Percentiles rank a stretch among this genome's conserved stretches.
phyloP scores from a whole-genome alignment of 495 filamentous ascomycete species.

The Tuber magnatum region DNA sequence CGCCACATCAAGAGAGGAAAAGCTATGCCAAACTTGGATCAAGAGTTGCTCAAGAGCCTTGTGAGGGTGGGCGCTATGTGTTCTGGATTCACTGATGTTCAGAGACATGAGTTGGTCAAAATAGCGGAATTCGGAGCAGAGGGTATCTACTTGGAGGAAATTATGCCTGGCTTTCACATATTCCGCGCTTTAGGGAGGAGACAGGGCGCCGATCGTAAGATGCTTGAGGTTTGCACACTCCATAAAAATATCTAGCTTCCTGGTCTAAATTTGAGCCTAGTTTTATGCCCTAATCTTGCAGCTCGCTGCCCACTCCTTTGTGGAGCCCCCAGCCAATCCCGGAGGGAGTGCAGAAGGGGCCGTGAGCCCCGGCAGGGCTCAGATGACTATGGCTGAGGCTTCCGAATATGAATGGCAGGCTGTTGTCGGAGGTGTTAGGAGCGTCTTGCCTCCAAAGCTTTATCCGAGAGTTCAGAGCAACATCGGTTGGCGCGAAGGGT shows the following conservation, averaged over 20 bases:
- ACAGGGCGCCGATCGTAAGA: constrained; percentile 31
- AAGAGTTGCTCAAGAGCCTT: constrained; percentile 34
- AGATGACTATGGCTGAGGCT: constrained; percentile 39
- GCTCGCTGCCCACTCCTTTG: constrained; percentile 33
- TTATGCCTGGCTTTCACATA: constrained; percentile 34
- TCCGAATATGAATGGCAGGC: constrained; percentile 31
- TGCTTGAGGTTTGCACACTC: constrained; percentile 35
- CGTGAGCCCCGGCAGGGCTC: constrained; percentile 18
- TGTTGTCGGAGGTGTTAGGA: background rate
- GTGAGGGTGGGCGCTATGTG: constrained; percentile 36
- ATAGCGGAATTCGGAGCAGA: constrained; percentile 38
- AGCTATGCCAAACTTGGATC: constrained; percentile 39
- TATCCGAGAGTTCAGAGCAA: constrained; percentile 3
- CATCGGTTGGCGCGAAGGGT: constrained; percentile 1
- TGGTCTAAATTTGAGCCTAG: constrained; percentile 13
- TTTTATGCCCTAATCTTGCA: constrained; percentile 38
- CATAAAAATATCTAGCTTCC: constrained; percentile 8
- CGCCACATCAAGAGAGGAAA: constrained; percentile 41
- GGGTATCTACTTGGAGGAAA: constrained; percentile 29
- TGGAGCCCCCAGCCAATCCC: background rate
- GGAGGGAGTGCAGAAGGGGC: background rate
- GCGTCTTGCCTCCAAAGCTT: background rate
- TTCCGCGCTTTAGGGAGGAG: constrained; percentile 38
- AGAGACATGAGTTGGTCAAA: constrained; percentile 40
- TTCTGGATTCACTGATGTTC: constrained; percentile 39